Evolutionary conservation across 2,329 filamentous ascomycete genomes (phyloP).

Genomic region (Coniochaeta hoffmannii): DNA sequence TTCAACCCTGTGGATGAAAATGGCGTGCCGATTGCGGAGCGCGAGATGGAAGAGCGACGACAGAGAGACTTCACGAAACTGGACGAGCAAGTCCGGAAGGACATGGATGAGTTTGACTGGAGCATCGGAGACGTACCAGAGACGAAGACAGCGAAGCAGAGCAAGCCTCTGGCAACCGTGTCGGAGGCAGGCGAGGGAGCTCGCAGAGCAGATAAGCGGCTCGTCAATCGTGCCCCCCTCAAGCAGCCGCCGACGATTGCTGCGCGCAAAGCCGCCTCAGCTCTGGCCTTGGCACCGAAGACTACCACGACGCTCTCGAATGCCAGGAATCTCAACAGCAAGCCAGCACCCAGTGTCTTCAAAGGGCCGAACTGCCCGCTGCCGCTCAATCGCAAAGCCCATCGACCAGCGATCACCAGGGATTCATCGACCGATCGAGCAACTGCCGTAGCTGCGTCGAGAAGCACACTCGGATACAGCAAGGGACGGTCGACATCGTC

Average conservation of each 20-base stretch:
- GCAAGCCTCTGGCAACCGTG: conserved; percentile 3
- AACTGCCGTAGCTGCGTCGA: conserved; percentile 60
- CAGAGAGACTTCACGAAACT: conserved; percentile 45
- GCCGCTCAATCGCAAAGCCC: conserved; percentile 19
- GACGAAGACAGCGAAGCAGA: conserved; percentile 29
- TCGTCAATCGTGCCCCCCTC: conserved; percentile 6
- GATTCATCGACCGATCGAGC: conserved; percentile 47
- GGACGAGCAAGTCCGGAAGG: conserved; percentile 60
- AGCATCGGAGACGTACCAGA: conserved; percentile 49
- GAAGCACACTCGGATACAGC: conserved; percentile 78
- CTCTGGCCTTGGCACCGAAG: conserved; percentile 34
- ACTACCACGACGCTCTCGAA: conserved; percentile 16
- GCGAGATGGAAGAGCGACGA: conserved; percentile 48
- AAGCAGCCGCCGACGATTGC: conserved; percentile 39
- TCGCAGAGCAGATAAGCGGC: conserved; percentile 13
- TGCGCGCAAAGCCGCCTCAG: conserved; percentile 47
- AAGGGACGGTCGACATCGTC: conserved; percentile 59
- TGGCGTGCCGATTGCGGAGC: conserved; percentile 55
- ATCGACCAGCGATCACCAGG: conserved; percentile 35
- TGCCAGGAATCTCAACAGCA: conserved; percentile 9
- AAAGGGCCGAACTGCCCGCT: conserved; percentile 23
- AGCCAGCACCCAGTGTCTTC: conserved; percentile 9
- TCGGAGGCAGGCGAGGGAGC: conserved; percentile 5
- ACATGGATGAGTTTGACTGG: conserved; percentile 57
- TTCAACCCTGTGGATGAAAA: conserved; percentile 59